Base-by-base conservation (phyloP, 441 rosid genomes). In the Erodium trifolium region DNA sequence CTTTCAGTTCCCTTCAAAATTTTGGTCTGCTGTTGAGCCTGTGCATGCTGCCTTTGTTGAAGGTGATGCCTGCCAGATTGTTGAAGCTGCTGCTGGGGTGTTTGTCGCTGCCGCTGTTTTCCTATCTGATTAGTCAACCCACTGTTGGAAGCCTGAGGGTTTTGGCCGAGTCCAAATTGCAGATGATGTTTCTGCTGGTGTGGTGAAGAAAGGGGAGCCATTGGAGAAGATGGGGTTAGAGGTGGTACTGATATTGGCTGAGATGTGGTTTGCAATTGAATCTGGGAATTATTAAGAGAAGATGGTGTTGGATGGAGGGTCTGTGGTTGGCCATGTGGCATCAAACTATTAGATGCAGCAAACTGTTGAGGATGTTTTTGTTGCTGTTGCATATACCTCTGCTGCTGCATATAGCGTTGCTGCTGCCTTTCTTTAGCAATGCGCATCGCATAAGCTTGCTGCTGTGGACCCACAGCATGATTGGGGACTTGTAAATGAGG, bases 41-140 rank as follows among this genome's bases (percentile, higher is more conserved):
- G 51, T 45, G n/a, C 51, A 45, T 45, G 51, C n/a, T 45, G 51
- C n/a, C 51, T 96, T 77, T 87, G 97, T 55, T 85, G 84, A 63
- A 83, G 79, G 67, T 59, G 63, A 62, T 80, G 85, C 79, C 96
- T 79, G 68, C 88, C 92, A 78, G 97, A 75, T 75, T 90, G 97
- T 75, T 88, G 96, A 68, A 84, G 79, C 75, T 84, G 97, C 84
- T 88, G 95, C 78, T 86, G 89, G 66, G 77, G 91, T 34, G 78
- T 68, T 71, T 82, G 90, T 39, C 79, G 91, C 23, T 93, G 99
- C 78, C 96, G 90, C 37, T 87, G 98, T 85, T 91, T 96, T 66
- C 87, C 96, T 57, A 80, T 81, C 82, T 86, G 98, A 83, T 84
- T 93, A 77, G 79, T 84, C 75, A 83, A 70, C 68, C 89, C 90